Evolutionary conservation across 1,284 basidiomycete genomes (phyloP).

Genomic region (Hymenochaete sp.): DNA sequence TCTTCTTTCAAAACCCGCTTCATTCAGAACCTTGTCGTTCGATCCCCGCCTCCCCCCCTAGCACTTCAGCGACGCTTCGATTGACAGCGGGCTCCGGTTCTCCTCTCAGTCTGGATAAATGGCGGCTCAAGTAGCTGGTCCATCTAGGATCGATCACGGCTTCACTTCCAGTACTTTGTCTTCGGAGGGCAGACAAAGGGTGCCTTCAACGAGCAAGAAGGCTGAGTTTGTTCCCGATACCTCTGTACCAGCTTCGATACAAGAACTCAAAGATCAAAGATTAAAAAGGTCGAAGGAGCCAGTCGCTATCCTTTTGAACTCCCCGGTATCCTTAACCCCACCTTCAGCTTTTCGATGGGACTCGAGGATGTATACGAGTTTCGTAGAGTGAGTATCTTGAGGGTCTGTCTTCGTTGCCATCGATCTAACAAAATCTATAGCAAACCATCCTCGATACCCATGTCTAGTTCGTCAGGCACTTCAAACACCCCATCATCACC

Average conservation of each 20-base stretch:
- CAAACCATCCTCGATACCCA: no score
- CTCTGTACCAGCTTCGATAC: slow-evolving; percentile 1
- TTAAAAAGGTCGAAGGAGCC: not conserved
- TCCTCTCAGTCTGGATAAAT: not conserved
- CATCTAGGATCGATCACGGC: slow-evolving; percentile 2
- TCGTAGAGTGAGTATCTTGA: no score
- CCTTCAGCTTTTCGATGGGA: no score
- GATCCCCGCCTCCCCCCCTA: not conserved
- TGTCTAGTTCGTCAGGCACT: no score
- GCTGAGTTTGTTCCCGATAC: slow-evolving; percentile 4
- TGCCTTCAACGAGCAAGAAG: slow-evolving; percentile 4
- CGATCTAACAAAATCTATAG: no score
- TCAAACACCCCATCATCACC: no score
- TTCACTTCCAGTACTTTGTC: not conserved
- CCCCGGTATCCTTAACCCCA: slow-evolving; percentile 5
- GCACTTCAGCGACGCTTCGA: not conserved
- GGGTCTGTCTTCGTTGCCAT: no score
- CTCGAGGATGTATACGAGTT: no score
- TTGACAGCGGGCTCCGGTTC: not conserved
- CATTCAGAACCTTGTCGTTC: not conserved
- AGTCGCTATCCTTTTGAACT: slow-evolving; percentile 6
- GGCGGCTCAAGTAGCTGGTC: slow-evolving; percentile 3
- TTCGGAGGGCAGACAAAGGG: not conserved
- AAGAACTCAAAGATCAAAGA: not conserved
- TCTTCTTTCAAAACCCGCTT: not conserved